phyloP scores from a whole-genome alignment of 169 alveolate species.

The Plasmodium ovale region DNA sequence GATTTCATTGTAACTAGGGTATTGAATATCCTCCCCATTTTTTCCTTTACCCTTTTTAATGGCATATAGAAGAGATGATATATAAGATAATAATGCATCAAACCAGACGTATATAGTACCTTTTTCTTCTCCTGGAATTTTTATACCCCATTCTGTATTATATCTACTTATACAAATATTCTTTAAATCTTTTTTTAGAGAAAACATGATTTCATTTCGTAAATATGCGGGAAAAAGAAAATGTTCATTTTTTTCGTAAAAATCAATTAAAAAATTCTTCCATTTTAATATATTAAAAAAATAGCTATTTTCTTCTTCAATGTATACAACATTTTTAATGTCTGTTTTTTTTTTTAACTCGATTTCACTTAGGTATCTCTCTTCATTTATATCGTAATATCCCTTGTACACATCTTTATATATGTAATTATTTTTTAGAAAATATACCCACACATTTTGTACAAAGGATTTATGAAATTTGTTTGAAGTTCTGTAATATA shows the following conservation, averaged over 20 bases:
- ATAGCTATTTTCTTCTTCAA: constrained; percentile 82
- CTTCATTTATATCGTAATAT: constrained; percentile 81
- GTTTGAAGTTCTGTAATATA: constrained; percentile 86
- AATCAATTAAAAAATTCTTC: constrained; percentile 67
- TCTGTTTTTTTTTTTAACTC: constrained; percentile 35
- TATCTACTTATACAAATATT: constrained; percentile 83
- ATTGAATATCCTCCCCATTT: neutral
- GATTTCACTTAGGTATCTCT: constrained; percentile 38
- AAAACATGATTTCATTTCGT: constrained; percentile 52
- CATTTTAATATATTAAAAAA: constrained; percentile 79
- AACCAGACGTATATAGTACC: constrained; percentile 93
- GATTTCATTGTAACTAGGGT: neutral
- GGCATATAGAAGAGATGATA: constrained; percentile 76
- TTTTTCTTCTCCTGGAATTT: constrained; percentile 75
- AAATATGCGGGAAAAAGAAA: constrained; percentile 70
- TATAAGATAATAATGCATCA: constrained; percentile 91
- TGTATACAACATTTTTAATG: constrained; percentile 69
- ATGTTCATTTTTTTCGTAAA: constrained; percentile 63
- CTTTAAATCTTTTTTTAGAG: constrained; percentile 66
- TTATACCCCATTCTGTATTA: constrained; percentile 83
- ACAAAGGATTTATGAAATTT: constrained; percentile 80
- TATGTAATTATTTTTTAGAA: constrained; percentile 74
- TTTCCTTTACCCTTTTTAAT: neutral
- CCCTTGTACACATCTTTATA: constrained; percentile 84
- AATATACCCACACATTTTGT: constrained; percentile 47